Conservation (phyloP, 352 stramenopile genomes). For the Blastocystis sp. region DNA sequence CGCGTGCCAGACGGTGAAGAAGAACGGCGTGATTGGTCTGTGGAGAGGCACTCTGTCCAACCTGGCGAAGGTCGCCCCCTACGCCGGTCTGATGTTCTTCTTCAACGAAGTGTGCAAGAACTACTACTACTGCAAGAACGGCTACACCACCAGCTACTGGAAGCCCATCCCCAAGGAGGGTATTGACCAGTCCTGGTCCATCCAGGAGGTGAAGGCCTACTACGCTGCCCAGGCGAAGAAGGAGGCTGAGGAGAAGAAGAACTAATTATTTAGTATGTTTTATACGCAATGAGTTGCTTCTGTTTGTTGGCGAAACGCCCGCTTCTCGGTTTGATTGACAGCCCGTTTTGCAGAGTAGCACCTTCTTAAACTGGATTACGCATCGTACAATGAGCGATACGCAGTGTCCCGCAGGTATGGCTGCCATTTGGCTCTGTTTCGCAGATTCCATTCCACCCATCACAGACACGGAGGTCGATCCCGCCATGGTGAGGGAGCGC, state of each 20-base stretch:
- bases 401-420: not conserved
- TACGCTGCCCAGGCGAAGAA: too few relatives aligned
- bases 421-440: not conserved
- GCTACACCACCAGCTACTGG: too few relatives aligned
- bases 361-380: not conserved
- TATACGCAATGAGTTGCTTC: constrained; percentile 32
- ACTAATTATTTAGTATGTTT: constrained; percentile 44
- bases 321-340: constrained; percentile 23
- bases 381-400: not conserved
- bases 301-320: not conserved
- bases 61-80: too few relatives aligned
- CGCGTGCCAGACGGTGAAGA: too few relatives aligned
- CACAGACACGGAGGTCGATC: not conserved
- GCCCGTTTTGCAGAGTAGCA: not conserved
- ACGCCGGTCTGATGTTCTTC: too few relatives aligned
- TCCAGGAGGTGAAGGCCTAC: too few relatives aligned
- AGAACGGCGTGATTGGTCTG: too few relatives aligned
- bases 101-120: too few relatives aligned
- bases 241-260: not conserved
- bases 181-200: too few relatives aligned
- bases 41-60: too few relatives aligned
- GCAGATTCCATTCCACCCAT: constrained; percentile 29
- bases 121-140: too few relatives aligned
- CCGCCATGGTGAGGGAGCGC: not conserved
- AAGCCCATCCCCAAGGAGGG: too few relatives aligned